Evolutionary conservation across 169 alveolate species (phyloP).

Genomic region (Plasmodium ovale): DNA sequence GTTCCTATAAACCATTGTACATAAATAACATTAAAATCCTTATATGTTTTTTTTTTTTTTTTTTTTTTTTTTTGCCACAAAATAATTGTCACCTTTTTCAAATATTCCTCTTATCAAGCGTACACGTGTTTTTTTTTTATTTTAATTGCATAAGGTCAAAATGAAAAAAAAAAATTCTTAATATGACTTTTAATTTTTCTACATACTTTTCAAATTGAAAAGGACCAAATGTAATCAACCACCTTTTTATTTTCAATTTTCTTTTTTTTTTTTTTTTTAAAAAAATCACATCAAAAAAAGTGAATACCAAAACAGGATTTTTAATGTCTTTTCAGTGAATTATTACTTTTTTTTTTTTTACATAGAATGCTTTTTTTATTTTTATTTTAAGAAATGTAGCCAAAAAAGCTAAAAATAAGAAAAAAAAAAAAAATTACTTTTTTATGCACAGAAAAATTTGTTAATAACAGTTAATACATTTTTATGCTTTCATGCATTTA

Average conservation of each 20-base stretch:
- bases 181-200: background rate
- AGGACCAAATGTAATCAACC: background rate
- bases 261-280: slow-evolving; percentile 6
- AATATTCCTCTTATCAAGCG: background rate
- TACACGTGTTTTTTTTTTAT: background rate
- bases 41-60: too few species aligned
- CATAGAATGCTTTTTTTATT: background rate
- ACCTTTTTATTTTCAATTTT: background rate
- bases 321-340: slow-evolving; percentile 30
- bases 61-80: slow-evolving; percentile 20
- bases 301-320: background rate
- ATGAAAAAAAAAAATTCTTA: background rate
- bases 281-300: background rate
- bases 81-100: background rate
- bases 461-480: background rate
- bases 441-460: background rate
- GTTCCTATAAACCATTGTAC: background rate
- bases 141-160: background rate
- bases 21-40: background rate
- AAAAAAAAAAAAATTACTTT: background rate
- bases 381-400: background rate
- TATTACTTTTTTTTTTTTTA: background rate
- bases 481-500: background rate
- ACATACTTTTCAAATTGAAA: background rate
- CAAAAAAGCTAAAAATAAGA: background rate